Evolutionary conservation across 805 yeast species (phyloP), one percentile per base, ranked within the genome.

Genomic region (Yueomyces sp.): DNA sequence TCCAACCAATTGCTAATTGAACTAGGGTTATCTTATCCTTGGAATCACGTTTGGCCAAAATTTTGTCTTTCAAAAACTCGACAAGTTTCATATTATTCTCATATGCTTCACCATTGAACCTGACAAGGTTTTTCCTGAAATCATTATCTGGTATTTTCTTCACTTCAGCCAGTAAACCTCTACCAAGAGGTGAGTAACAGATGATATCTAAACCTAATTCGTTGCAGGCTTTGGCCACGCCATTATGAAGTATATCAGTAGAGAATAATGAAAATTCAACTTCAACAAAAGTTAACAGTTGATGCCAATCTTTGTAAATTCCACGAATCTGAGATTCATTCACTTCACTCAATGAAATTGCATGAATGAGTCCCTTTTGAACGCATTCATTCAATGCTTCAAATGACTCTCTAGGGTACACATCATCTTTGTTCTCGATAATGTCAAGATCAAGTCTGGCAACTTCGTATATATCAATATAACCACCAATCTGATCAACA

Each of bases 161-260:
- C 33, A 54, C 48, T 45, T 92, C 94, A 3, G 90, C 79, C 44
- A 87, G 68, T 47, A 80, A 65, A 1, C 95, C 96, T 53, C 84
- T 72, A 7, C 87, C 81, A 44, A 87, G 68, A 31, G 96, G 96
- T 31, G 94, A 81, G 62, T 87, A 87, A 28, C 87, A 84, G 45
- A 85, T 67, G 31, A 85, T 66, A 11, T 92, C 81, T 44, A 87
- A 73, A 12, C 68, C 68, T 33, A 70, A 61, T 47, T 79, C 76
- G 26, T 73, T 69, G 49, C 81, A 75, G 4, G 73, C 70, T 3
- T 69, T 74, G 48, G 79, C 72, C 26, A 82, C 69, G 1, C 90
- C 95, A 56, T 82, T 77, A 2, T 57, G 46, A 39, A 77, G 55
- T 36, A 80, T 72, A 12, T 81, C 84, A 39, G 75, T 72, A n/a